Base-by-base conservation (phyloP, 1,284 basidiomycete genomes). In the Vanrija sp. region DNA sequence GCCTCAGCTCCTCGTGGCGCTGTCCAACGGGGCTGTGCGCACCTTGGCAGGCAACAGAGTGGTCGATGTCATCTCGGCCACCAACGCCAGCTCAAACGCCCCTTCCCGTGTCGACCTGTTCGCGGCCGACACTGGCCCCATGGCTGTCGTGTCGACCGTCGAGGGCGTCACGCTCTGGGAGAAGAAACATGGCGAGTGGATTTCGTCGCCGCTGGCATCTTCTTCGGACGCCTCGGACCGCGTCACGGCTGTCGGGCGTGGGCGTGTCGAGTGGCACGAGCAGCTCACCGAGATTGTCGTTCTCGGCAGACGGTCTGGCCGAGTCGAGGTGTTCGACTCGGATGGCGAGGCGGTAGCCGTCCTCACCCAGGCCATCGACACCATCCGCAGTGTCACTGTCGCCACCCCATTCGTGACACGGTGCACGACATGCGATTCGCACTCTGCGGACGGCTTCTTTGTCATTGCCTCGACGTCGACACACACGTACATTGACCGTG, bases 321-420 rank as follows among this genome's bases (percentile, higher is more conserved):
- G 53, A 10, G 56, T 72, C 25, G 67, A 71, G 47, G 46, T 72
- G 4, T 66, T 66, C 45, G 69, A 73, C 47, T 47, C 54, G 9
- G 39, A 46, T 6, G 62, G 65, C 6, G 59, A 57, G 18, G 49
- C 49, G 0, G 35, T 68, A 4, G 45, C 49, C 16, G 46, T 35
- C 10, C 41, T 53, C 16, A 46, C 46, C n/a, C 51, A 53, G 31
- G 47, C 41, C n/a, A 47, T 48, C 27, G 54, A 56, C 12, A 41
- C 49, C 3, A 35, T 52, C 7, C 51, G 53, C 22, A 15, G 25
- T 14, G 41, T 57, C 9, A 54, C 51, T 9, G 35, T 72, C 12
- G 54, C 53, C 2, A 23, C 53, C 7, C 63, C 70, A 3, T 9
- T 45, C 1, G 44, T 49, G 7, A 64, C 62, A 14, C 59, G 51